Base-by-base conservation (phyloP, 2,329 filamentous ascomycete species). In the Colletotrichum higginsianum region DNA sequence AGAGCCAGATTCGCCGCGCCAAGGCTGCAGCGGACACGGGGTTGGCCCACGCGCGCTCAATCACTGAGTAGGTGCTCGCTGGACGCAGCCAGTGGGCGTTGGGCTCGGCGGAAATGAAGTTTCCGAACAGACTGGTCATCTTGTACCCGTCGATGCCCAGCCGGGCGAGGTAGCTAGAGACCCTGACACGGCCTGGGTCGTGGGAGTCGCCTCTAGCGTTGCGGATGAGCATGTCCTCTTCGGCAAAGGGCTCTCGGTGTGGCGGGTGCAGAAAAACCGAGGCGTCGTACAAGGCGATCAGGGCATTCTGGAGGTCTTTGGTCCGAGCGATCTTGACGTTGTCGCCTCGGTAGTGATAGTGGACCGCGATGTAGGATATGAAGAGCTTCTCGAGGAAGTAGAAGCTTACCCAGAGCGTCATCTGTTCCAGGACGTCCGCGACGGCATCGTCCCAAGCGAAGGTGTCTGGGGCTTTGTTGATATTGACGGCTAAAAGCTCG, bases 291-390 rank as follows among this genome's bases (percentile, higher is more conserved):
- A 78, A 74, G 1, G 74, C 74, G 35, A 78, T 76, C 2, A 78
- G 72, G 6, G 77, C 75, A 44, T 78, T 78, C 30, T 78, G 75
- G 63, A 76, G 73, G 61, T 78, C 75, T 40, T 78, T 78, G 23
- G 66, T 68, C 15, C 47, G 52, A 9, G 21, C n/a, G 44, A 72
- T 50, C 13, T 65, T 74, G 21, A 50, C 68, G 15, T 76, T 66
- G 56, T 77, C 70, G 5, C 72, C 75, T 21, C 77, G 76, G 44
- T 75, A 77, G 62, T 79, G 77, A 47, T 77, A 79, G 64, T 79
- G 77, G 40, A 79, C 75, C 12, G 76, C 75, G 60, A 79, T 72
- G 64, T 79, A 79, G 21, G 76, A 71, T 40, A 79, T 78, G n/a
- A 75, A n/a, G 3, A 78, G 61, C 67, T 79, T 79, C 62, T 78